Percentiles rank a stretch among this genome's conserved stretches.
Conservation (phyloP, 176 grass and related monocot species). For the Musa beccarii region DNA sequence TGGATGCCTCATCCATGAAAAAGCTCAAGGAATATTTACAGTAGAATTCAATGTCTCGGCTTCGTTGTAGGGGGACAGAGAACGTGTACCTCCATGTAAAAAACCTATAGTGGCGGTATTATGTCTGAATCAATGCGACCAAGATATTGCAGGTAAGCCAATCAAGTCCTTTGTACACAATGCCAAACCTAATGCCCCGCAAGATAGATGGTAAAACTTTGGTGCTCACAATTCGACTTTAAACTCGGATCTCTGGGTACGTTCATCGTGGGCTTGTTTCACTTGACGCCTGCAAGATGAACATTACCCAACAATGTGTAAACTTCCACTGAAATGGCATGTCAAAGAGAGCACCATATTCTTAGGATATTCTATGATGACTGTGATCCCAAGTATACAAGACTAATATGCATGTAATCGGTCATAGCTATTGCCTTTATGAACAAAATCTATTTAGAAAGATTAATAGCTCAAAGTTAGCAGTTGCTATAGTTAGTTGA, state of each 20-base stretch:
- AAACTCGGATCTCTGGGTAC: background rate
- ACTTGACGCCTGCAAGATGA: background rate
- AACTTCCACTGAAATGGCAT: background rate
- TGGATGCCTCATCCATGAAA: background rate
- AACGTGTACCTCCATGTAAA: too few species aligned
- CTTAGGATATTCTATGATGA: background rate
- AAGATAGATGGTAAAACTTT: background rate
- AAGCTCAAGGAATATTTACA: background rate
- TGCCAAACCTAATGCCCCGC: background rate
- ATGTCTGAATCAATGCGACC: background rate
- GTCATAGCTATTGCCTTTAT: background rate
- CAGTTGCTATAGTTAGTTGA: background rate
- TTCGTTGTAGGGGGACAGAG: background rate
- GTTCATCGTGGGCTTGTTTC: background rate
- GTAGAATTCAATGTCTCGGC: background rate
- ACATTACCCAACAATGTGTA: background rate
- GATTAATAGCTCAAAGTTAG: background rate
- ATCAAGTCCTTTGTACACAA: conserved; percentile 6
- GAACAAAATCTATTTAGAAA: background rate
- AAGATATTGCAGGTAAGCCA: background rate
- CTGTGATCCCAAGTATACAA: background rate
- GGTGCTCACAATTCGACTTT: background rate
- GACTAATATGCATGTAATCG: background rate
- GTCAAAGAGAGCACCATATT: background rate
- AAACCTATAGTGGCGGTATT: background rate